Percentiles rank a stretch among this genome's conserved stretches.
Evolutionary conservation across 1,284 basidiomycete genomes (phyloP).

Genomic region (Stygiomarasmius scandens): DNA sequence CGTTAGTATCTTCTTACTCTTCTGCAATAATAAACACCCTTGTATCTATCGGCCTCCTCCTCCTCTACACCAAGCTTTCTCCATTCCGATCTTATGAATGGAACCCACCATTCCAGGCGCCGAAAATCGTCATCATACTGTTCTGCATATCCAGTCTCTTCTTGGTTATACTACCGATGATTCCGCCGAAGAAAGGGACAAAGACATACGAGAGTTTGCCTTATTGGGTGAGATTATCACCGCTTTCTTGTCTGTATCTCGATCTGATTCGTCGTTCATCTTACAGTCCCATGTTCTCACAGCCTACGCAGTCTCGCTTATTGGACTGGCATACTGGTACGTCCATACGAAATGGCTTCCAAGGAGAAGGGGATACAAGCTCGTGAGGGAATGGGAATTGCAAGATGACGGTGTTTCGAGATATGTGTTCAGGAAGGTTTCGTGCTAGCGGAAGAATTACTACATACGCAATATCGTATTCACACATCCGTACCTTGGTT

Average conservation of each 20-base stretch:
- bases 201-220: conserved; percentile 58
- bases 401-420: conserved; percentile 57
- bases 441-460: neutral
- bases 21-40: conserved; percentile 56
- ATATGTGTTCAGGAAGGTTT: conserved; percentile 40
- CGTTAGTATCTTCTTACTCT: conserved; percentile 61
- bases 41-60: conserved; percentile 61
- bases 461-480: too few species aligned
- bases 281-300: conserved; percentile 56
- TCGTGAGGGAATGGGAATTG: conserved; percentile 50
- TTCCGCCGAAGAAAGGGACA: conserved; percentile 56
- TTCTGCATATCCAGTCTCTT: conserved; percentile 70
- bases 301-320: conserved; percentile 48
- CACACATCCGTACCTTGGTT: too few species aligned
- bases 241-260: neutral
- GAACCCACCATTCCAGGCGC: conserved; percentile 65
- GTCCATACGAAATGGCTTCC: conserved; percentile 60
- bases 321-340: conserved; percentile 65
- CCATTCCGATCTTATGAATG: conserved; percentile 45
- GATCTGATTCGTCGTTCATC: neutral
- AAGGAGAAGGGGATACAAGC: conserved; percentile 46
- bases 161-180: conserved; percentile 57
- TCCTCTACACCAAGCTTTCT: conserved; percentile 53
- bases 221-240: conserved; percentile 62
- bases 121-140: conserved; percentile 45